phyloP scores from a whole-genome alignment of 345 rosid species.

The Conringia planisiliqua region DNA sequence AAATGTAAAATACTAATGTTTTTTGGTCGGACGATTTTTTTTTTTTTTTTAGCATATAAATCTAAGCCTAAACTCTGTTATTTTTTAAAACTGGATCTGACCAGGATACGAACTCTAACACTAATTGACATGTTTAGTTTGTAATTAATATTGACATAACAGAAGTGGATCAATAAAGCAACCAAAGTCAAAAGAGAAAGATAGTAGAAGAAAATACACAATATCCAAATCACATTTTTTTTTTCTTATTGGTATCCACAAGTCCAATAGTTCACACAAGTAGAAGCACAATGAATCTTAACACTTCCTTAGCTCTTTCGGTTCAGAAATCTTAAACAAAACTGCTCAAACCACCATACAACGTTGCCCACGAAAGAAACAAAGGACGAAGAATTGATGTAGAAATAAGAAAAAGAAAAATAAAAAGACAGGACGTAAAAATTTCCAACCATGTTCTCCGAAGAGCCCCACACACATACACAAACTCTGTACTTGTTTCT shows the following conservation, averaged over 20 bases:
- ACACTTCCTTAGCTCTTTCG: not conserved
- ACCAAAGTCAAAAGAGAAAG: not conserved
- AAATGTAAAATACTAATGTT: too few species aligned
- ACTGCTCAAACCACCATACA: conserved; percentile 33
- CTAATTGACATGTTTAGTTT: too few species aligned
- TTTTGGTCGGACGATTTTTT: too few species aligned
- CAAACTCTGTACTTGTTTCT: conserved; percentile 24
- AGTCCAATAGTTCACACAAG: conserved; percentile 13
- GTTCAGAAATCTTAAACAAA: conserved; percentile 22
- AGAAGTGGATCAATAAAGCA: not conserved
- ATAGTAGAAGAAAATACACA: not conserved
- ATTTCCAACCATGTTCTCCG: conserved; percentile 1
- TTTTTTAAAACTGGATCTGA: too few species aligned
- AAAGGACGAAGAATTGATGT: conserved; percentile 7
- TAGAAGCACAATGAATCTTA: not conserved
- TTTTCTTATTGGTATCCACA: conserved; percentile 26
- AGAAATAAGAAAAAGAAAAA: not conserved
- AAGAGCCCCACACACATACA: conserved; percentile 20
- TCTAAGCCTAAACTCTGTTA: too few species aligned
- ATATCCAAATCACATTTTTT: conserved; percentile 13
- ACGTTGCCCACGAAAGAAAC: conserved; percentile 12
- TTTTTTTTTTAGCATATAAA: too few species aligned
- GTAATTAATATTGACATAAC: not conserved
- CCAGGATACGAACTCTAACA: too few species aligned
- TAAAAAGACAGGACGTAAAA: not conserved